Evolutionary conservation across 192 early-diverging fungal genomes (phyloP).

Genomic region (Linnemannia exigua): DNA sequence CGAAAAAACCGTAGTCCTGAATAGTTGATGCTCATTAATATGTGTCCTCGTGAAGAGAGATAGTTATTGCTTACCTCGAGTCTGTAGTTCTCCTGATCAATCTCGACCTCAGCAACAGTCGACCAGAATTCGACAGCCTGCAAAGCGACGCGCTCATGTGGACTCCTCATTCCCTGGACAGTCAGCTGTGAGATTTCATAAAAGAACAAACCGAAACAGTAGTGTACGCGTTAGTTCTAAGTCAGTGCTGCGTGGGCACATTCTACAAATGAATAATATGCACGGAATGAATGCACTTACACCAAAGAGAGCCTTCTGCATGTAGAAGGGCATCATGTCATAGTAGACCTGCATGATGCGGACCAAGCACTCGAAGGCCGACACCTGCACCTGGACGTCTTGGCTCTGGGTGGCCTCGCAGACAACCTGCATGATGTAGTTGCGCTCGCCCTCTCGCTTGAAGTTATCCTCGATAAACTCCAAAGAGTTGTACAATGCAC

Average conservation of each 20-base stretch:
- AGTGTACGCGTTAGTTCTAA: background rate
- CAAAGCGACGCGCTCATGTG: slow-evolving; percentile 89
- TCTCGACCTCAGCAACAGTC: slow-evolving; percentile 96
- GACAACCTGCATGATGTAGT: slow-evolving; percentile 99
- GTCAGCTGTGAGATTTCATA: slow-evolving; percentile 70
- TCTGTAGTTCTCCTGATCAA: slow-evolving; percentile 76
- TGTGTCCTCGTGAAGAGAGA: too few relatives aligned
- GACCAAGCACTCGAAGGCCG: slow-evolving; percentile 96
- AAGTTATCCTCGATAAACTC: slow-evolving; percentile 97
- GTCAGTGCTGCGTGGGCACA: background rate
- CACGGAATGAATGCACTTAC: slow-evolving; percentile 62
- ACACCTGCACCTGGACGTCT: slow-evolving; percentile 82
- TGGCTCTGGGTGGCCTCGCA: slow-evolving; percentile 94
- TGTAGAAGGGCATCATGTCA: slow-evolving; percentile 95
- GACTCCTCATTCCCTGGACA: slow-evolving; percentile 91
- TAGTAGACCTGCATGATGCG: slow-evolving; percentile 98
- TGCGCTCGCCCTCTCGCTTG: slow-evolving; percentile 93
- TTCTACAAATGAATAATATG: background rate
- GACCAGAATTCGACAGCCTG: slow-evolving; percentile 99
- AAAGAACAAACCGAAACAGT: slow-evolving; percentile 13
- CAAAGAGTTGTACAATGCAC: slow-evolving; percentile 94
- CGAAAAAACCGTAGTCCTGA: background rate
- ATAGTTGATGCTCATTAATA: background rate
- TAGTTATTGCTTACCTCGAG: slow-evolving; percentile 62
- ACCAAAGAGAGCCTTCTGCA: slow-evolving; percentile 95